phyloP scores from a whole-genome alignment of 2,329 filamentous ascomycete genomes.

The Colletotrichum theobromicola region DNA sequence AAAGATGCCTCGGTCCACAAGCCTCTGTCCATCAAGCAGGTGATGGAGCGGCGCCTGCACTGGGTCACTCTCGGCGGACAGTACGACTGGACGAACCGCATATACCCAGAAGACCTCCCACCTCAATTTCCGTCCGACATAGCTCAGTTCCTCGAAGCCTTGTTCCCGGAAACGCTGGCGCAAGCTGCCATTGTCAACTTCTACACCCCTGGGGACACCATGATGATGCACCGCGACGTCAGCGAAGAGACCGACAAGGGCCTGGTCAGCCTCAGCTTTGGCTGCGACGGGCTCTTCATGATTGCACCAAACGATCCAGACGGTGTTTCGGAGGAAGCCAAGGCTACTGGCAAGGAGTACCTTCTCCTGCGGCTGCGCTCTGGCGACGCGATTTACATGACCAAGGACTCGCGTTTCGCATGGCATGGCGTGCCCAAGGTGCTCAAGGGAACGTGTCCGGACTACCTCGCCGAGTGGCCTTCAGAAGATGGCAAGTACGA shows the following conservation, averaged over 20 bases:
- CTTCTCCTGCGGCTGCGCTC: constrained; percentile 74
- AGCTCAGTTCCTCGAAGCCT: constrained; percentile 64
- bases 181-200: constrained; percentile 95
- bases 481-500: constrained; percentile 58
- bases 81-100: constrained; percentile 92
- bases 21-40: constrained; percentile 69
- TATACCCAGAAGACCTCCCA: constrained; percentile 73
- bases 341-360: constrained; percentile 46
- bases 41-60: constrained; percentile 81
- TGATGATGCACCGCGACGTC: constrained; percentile 93
- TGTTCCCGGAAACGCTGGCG: constrained; percentile 80
- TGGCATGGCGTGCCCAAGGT: constrained; percentile 97
- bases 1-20: constrained; percentile 78
- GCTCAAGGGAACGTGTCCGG: constrained; percentile 78
- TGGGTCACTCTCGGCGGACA: constrained; percentile 96
- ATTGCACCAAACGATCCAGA: constrained; percentile 64
- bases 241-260: constrained; percentile 82
- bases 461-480: constrained; percentile 78
- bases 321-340: constrained; percentile 26
- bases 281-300: constrained; percentile 90
- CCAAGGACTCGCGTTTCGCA: constrained; percentile 78
- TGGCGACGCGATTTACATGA: constrained; percentile 93
- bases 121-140: constrained; percentile 80
- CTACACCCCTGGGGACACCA: constrained; percentile 87
- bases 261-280: constrained; percentile 84